A percentile compares a stretch with the other conserved stretches of the same genome.
Evolutionary conservation across 805 yeast genomes (phyloP).

Genomic region (Suhomyces prunicola): DNA sequence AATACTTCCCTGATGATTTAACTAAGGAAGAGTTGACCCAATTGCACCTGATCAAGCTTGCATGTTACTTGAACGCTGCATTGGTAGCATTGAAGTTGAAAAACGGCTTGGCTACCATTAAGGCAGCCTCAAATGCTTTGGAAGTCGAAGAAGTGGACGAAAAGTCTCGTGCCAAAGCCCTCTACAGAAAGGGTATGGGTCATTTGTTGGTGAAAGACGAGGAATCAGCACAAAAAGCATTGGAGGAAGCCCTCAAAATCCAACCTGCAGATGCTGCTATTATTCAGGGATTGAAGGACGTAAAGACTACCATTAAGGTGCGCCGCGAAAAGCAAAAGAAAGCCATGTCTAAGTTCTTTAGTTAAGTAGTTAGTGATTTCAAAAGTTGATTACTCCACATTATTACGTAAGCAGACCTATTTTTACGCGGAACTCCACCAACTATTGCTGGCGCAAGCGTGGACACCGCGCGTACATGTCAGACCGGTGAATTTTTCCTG

Average conservation of each 20-base stretch:
- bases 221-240: conserved; percentile 63
- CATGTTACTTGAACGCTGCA: conserved; percentile 70
- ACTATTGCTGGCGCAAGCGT: background rate
- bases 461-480: background rate
- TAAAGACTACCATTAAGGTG: conserved; percentile 49
- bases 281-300: conserved; percentile 57
- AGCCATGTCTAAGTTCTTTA: conserved; percentile 69
- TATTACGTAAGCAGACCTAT: background rate
- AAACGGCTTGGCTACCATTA: conserved; percentile 51
- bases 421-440: background rate
- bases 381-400: conserved; percentile 1
- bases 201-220: conserved; percentile 60
- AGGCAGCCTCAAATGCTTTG: conserved; percentile 64
- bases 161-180: conserved; percentile 77
- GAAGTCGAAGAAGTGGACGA: conserved; percentile 58
- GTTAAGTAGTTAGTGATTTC: background rate
- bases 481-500: conserved; percentile 2
- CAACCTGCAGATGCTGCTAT: conserved; percentile 76
- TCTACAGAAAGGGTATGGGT: conserved; percentile 82
- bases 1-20: conserved; percentile 71
- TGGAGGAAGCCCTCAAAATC: conserved; percentile 59
- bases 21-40: conserved; percentile 50
- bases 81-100: conserved; percentile 66
- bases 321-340: conserved; percentile 67
- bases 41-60: conserved; percentile 53